Conservation (phyloP, 768 basidiomycete genomes). For the Trametes cubensis region DNA sequence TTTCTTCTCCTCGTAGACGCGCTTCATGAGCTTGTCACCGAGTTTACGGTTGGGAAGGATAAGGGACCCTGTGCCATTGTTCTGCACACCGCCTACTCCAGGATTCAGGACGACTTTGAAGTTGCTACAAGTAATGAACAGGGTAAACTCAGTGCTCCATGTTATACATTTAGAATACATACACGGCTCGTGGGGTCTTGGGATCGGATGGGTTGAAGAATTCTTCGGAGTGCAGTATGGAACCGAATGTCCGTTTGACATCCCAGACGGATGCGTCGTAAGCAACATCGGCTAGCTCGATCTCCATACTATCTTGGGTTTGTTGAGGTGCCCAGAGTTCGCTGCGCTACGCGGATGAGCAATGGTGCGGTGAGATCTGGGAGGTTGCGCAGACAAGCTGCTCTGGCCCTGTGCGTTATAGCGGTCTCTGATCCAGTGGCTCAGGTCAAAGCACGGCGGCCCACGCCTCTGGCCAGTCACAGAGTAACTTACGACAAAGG, state of each 20-base stretch:
- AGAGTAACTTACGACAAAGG: too few species aligned
- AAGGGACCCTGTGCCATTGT: slow-evolving; percentile 53
- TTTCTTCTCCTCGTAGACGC: slow-evolving; percentile 40
- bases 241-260: slow-evolving; percentile 57
- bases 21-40: slow-evolving; percentile 50
- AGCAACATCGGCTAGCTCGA: slow-evolving; percentile 38
- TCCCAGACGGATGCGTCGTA: slow-evolving; percentile 53
- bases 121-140: slow-evolving; percentile 46
- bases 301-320: slow-evolving; percentile 37
- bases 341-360: background rate
- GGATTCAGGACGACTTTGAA: slow-evolving; percentile 61
- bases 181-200: slow-evolving; percentile 28
- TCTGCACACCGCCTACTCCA: slow-evolving; percentile 52
- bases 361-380: background rate
- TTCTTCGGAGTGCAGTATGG: slow-evolving; percentile 57
- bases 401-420: too few species aligned
- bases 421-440: background rate
- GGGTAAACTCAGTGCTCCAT: slow-evolving; percentile 27
- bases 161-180: background rate
- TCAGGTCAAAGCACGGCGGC: slow-evolving; percentile 9
- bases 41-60: slow-evolving; percentile 34
- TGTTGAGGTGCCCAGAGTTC: background rate
- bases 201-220: slow-evolving; percentile 44
- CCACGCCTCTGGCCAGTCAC: too few species aligned
- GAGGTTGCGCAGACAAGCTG: background rate